Base-by-base conservation (phyloP, 352 stramenopile genomes). In the Phytophthora citricola region DNA sequence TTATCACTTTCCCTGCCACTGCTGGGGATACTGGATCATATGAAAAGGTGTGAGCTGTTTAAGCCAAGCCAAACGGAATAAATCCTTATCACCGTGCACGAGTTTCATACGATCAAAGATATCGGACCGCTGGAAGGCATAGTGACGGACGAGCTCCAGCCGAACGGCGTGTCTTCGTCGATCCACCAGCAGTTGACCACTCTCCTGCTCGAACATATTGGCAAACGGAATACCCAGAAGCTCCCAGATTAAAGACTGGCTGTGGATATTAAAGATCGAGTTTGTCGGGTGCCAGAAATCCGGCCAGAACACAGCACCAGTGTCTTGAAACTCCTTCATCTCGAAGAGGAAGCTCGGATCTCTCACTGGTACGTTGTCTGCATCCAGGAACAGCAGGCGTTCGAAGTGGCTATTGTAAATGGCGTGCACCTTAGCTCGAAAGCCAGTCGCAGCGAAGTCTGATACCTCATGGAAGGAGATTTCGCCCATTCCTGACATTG, bases 181-280 rank as follows among this genome's bases (percentile, higher is more conserved):
- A 49, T 87, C 72, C 12, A 89, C 56, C 20, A 87, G 49, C 31
- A 87, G 31, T 48, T 89, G 80, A 1, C 80, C 80, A 27, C 75
- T 87, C 45, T 89, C 80, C 59, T 89, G 78, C 56, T 89, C 78
- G 39, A 87, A 88, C 80, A 85, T 87, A 53, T 83, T 63, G 3
- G 78, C 71, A 49, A 78, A 83, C 4, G 56, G 58, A 15, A 80
- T 40, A 20, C 66, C 75, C 4, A 89, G 57, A 31, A 85, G 45
- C 32, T 83, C 67, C 76, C 80, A 89, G 17, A 89, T 58, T 14
- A 86, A 58, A 22, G 73, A 81, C 15, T 72, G 41, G 20, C 66
- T 69, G 48, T 89, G 71, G 26, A 89, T 71, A 50, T 89, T 87
- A 53, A 89, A 87, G 44, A 87, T 85, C 10, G 73, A 75, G 61